Evolutionary conservation across 768 basidiomycete species (phyloP).

Genomic region (Panaeolus cyanescens): DNA sequence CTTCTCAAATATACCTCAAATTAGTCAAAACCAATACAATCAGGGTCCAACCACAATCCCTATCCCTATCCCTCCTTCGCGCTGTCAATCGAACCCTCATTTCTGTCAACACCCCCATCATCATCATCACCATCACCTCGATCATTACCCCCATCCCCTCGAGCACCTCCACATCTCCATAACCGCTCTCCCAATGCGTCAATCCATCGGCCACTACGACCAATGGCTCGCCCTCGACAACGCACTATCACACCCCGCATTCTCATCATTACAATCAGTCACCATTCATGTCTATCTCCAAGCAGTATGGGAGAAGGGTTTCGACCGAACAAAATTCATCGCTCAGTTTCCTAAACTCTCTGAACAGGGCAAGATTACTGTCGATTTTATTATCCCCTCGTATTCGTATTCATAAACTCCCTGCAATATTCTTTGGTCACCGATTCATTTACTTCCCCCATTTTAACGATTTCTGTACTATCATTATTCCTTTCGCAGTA

Average conservation of each 20-base stretch:
- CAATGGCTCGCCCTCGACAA: conserved; percentile 13
- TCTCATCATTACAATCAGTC: neutral
- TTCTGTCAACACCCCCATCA: neutral
- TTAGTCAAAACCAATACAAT: conserved; percentile 7
- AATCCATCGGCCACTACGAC: conserved; percentile 5
- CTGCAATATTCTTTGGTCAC: neutral
- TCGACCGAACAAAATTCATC: conserved; percentile 5
- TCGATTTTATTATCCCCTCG: neutral
- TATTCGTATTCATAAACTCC: neutral
- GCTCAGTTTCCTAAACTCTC: conserved; percentile 4
- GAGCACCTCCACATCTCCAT: conserved; percentile 12
- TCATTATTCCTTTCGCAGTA: neutral
- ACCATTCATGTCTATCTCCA: conserved; percentile 8
- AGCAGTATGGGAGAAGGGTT: neutral
- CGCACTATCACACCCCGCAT: conserved; percentile 7
- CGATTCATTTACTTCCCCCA: neutral
- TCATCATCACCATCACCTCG: neutral
- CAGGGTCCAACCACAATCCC: no score
- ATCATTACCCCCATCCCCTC: neutral
- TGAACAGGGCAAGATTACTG: neutral
- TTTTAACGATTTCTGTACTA: neutral
- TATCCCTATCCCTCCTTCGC: neutral
- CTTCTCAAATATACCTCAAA: conserved; percentile 10
- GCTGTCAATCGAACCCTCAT: neutral
- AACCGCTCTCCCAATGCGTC: conserved; percentile 12